Percentiles rank a stretch among this genome's conserved stretches.
Evolutionary conservation across 768 basidiomycete species (phyloP).

Genomic region (Suillus brevipes): DNA sequence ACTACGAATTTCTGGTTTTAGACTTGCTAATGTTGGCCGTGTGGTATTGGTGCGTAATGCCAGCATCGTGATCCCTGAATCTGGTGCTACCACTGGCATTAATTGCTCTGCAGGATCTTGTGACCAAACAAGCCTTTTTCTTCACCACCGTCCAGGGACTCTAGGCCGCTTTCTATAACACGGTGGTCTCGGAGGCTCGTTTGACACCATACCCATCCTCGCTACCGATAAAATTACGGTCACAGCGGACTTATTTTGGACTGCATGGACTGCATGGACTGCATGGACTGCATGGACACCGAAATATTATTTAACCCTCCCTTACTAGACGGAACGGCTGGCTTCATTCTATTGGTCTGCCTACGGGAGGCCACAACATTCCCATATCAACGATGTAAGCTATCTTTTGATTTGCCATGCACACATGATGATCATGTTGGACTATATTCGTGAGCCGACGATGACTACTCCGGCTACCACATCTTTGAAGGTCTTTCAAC

Average conservation of each 20-base stretch:
- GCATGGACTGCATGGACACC: not conserved
- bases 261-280: not conserved
- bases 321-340: too few species aligned
- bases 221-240: not conserved
- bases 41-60: not conserved
- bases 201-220: not conserved
- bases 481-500: not conserved
- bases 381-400: not conserved
- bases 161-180: not conserved
- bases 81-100: not conserved
- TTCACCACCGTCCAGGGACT: not conserved
- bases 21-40: not conserved
- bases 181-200: not conserved
- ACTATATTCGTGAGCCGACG: not conserved
- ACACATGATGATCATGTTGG: not conserved
- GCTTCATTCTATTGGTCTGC: not conserved
- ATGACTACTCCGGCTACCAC: not conserved
- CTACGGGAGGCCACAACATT: not conserved
- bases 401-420: not conserved
- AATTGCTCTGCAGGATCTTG: too few species aligned
- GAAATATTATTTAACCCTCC: not conserved
- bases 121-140: too few species aligned
- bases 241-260: not conserved
- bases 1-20: not conserved
- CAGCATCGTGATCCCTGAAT: not conserved